Percentiles rank a stretch among this genome's conserved stretches.
These are phyloP conservation scores for Picochlorum sp. DNA, from an alignment of 139 green algal species.

Conservation along the genomic window DNA sequence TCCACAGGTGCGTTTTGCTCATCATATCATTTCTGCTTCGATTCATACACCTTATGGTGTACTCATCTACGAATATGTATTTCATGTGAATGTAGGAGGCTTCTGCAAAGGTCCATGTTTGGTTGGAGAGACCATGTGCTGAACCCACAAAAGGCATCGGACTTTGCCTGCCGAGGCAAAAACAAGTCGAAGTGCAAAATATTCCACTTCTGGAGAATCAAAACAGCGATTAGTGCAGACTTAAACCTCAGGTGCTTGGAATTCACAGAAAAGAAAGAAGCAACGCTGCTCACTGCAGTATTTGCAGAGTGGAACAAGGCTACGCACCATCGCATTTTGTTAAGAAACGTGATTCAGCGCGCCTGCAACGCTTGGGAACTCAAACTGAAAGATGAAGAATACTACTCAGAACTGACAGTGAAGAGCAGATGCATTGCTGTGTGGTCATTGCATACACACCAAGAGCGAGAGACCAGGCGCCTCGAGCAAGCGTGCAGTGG, in stretches of 20 bases:
- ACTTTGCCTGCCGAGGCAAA: neutral
- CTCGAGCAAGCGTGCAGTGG: too few species aligned
- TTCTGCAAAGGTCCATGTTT: too few species aligned
- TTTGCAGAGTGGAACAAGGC: constrained; percentile 3
- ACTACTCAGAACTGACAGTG: neutral
- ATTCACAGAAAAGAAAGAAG: neutral
- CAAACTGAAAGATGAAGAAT: neutral
- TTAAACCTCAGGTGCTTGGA: neutral
- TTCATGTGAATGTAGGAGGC: too few species aligned
- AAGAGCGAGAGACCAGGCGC: too few species aligned
- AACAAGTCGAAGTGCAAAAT: constrained; percentile 2
- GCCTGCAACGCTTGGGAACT: neutral
- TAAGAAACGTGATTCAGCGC: neutral
- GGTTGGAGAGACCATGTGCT: neutral
- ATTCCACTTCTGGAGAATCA: neutral
- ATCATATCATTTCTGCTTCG: too few species aligned
- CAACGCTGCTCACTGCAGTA: neutral
- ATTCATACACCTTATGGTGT: too few species aligned
- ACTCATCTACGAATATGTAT: too few species aligned
- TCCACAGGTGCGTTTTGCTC: too few species aligned
- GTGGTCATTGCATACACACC: too few species aligned
- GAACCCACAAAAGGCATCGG: neutral
- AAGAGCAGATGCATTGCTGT: too few species aligned
- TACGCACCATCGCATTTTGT: neutral
- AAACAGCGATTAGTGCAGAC: neutral